Evolutionary conservation across 2,329 filamentous ascomycete genomes (phyloP), one percentile per base, ranked within the genome.

Genomic region (Setomelanomma holmii): DNA sequence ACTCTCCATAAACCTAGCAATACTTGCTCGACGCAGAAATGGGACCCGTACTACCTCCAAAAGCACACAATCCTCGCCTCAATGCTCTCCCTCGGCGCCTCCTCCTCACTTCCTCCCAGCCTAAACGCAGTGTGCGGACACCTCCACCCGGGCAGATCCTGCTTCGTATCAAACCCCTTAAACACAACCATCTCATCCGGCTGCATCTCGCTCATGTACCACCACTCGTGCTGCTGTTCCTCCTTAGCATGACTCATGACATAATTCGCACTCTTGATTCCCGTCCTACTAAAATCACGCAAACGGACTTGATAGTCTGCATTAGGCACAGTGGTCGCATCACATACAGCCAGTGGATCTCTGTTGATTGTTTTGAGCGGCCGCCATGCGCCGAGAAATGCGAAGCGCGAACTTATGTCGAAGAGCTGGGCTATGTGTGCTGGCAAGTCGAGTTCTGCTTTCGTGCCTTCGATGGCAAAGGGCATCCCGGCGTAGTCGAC

Each of bases 381-480:
- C 0, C 69, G 64, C 69, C 69, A 73, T 21, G 63, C 61, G 45
- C 68, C 68, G 19, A 72, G 56, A 48, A 71, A 67, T 24, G 63
- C 60, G 41, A 58, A 67, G 16, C 69, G 66, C 5, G 41, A 40
- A 21, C 51, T 53, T 21, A 35, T 35, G 12, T 22, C 21, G 42
- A 54, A 56, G 7, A 56, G 45, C 1, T 23, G 3, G 2, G 45
- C 19, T 12, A 61, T 41, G 20, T 51, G 46, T 16, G 51, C 17
- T 16, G 59, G 58, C 4, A 68, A 17, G 6, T 49, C 42, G 47
- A 68, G 53, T 44, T 62, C 64, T 11, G n/a, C 21, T 8, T 51
- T 53, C 4, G 60, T 65, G 27, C 56, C 60, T 19, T 43, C 22
- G 11, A 62, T 54, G 16, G 42, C 49, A 5, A 19, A 35, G 6